Base-by-base conservation (phyloP, 768 basidiomycete genomes). In the Lactifluus rugatus region DNA sequence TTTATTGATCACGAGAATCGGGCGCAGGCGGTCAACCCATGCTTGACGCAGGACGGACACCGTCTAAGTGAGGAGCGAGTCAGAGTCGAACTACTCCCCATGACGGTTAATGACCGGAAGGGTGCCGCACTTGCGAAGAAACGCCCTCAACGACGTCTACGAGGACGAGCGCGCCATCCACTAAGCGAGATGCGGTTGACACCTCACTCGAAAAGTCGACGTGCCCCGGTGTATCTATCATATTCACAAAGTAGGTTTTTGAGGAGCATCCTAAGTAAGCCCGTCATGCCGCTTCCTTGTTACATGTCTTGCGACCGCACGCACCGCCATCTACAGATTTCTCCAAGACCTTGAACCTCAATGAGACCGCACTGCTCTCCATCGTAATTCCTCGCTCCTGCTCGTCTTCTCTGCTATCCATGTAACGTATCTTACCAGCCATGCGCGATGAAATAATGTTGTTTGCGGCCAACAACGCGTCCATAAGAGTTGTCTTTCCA, bases 121-220 rank as follows among this genome's bases (percentile, higher is more conserved):
- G 11, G 26, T n/a, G 7, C 69, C 81, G 66, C 65, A 87, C 94
- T 77, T 98, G 96, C 1, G 95, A 98, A 70, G 93, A 97, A 21
- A 99, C 96, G 13, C 96, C 96, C 73, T 98, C 96, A 1, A 97
- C 92, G 2, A 90, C 93, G 69, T 99, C 96, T 1, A 99, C 93
- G 5, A 99, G 75, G 41, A 99, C 89, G 6, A 99, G 78, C 2
- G 95, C 93, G 14, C 96, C 96, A 71, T 98, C 96, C 65, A 93
- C 96, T 25, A 99, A 69, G 49, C 94, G 77, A 13, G 93, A 90
- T 21, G 95, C 93, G 1, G 92, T 89, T 1, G 93, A 97, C 0
- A 99, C 96, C 69, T 98, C 96, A 55, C 87, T 93, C 0, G 93
- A 94, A 65, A 99, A 99, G 71, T 98, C 96, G 23, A 99, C 95